Conservation (phyloP, 805 yeast genomes). For the Sporopachydermia quercuum region DNA sequence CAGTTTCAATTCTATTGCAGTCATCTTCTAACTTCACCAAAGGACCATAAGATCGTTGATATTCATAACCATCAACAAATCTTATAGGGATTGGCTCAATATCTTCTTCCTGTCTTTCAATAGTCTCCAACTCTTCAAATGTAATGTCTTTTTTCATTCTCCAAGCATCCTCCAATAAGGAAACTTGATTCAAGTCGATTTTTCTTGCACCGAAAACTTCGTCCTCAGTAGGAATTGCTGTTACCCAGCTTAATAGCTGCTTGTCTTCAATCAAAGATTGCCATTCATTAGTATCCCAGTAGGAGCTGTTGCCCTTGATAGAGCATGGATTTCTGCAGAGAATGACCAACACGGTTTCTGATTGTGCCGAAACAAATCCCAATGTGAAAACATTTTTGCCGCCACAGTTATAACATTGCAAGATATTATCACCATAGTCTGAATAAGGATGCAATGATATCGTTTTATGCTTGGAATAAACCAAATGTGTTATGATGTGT, state of each 20-base stretch:
- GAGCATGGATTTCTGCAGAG: conserved; percentile 78
- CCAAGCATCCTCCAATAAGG: conserved; percentile 72
- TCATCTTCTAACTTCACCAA: conserved; percentile 72
- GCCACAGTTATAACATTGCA: conserved; percentile 90
- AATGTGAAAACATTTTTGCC: conserved; percentile 61
- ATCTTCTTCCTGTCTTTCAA: conserved; percentile 29
- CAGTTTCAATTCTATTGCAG: conserved; percentile 58
- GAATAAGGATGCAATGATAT: conserved; percentile 69
- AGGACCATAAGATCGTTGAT: conserved; percentile 77
- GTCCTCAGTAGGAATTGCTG: conserved; percentile 51
- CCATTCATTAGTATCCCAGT: conserved; percentile 88
- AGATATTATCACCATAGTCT: conserved; percentile 70
- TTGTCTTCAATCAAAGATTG: conserved; percentile 72
- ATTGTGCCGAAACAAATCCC: conserved; percentile 80
- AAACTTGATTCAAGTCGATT: conserved; percentile 50
- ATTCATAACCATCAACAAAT: conserved; percentile 71
- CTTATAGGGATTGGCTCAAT: conserved; percentile 57
- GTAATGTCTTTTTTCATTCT: conserved; percentile 56
- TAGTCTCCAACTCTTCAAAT: conserved; percentile 44
- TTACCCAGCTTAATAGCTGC: conserved; percentile 71
- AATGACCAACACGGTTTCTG: conserved; percentile 74
- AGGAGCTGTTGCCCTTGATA: conserved; percentile 26
- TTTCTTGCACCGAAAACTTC: conserved; percentile 38
- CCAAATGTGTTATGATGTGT: conserved; percentile 78
- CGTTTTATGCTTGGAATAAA: conserved; percentile 56